Percentiles rank a stretch among this genome's conserved stretches.
Evolutionary conservation across 768 basidiomycete genomes (phyloP).

Genomic region (Mrakia hoshinonis): DNA sequence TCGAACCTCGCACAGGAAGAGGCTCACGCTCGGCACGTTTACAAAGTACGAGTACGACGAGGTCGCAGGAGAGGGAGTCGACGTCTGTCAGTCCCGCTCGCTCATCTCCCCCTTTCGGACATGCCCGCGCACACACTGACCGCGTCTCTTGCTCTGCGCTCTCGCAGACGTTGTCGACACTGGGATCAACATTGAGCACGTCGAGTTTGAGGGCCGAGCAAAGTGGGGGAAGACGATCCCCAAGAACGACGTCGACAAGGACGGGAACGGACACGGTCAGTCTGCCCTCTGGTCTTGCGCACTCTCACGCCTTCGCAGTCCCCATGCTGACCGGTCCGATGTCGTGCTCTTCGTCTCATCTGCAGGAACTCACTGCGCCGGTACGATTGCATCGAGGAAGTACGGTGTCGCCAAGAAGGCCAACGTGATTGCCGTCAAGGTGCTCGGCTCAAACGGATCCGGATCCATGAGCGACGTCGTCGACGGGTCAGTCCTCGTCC

Average conservation of each 20-base stretch:
- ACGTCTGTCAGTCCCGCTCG: slow-evolving; percentile 49
- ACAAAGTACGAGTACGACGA: slow-evolving; percentile 64
- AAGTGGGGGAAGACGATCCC: slow-evolving; percentile 90
- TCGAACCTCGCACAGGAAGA: slow-evolving; percentile 77
- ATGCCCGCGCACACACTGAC: neutral
- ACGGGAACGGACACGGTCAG: slow-evolving; percentile 85
- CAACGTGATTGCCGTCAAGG: slow-evolving; percentile 46
- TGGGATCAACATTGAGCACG: slow-evolving; percentile 77
- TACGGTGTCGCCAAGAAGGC: slow-evolving; percentile 96
- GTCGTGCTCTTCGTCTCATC: neutral
- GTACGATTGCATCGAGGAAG: slow-evolving; percentile 84
- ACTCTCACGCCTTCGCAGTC: neutral
- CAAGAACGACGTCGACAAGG: slow-evolving; percentile 64
- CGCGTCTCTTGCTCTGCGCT: neutral
- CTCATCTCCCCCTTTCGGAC: slow-evolving; percentile 42
- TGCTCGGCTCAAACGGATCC: slow-evolving; percentile 82
- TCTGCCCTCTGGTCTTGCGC: neutral
- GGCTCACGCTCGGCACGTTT: slow-evolving; percentile 72
- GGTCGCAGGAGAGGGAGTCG: slow-evolving; percentile 80
- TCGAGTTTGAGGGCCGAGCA: slow-evolving; percentile 73
- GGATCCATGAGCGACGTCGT: slow-evolving; percentile 92
- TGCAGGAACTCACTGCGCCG: slow-evolving; percentile 66
- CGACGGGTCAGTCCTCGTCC: slow-evolving; percentile 56
- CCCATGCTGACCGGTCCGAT: neutral
- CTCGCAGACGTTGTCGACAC: slow-evolving; percentile 48